Base-by-base conservation (phyloP, 257 asterid genomes). In the Mitragyna speciosa region DNA sequence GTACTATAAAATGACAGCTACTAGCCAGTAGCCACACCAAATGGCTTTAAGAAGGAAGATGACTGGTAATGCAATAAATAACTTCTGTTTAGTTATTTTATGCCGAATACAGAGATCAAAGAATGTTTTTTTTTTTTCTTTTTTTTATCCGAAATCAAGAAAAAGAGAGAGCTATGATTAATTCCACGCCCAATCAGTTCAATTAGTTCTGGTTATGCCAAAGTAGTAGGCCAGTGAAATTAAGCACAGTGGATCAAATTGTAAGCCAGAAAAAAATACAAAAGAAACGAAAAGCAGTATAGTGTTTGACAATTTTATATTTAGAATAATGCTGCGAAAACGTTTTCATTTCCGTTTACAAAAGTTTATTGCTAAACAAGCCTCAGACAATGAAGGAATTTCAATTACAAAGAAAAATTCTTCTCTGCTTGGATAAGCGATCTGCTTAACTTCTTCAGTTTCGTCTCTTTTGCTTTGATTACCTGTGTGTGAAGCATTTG, bases 381-480 rank as follows among this genome's bases (percentile, higher is more conserved):
- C 52, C 41, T 24, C 73, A 33, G 12, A 80, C 59, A 49, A 36
- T 14, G 2, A 28, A 64, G 41, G 20, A 75, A 58, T 20, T 6
- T 52, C 73, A 12, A 3, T 16, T 7, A 49, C 63, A 59, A 47
- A 33, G n/a, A 16, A 68, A 33, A 45, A 65, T 31, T 14, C 41
- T 16, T 17, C 2, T 77, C 41, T 66, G 48, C 73, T 52, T 41
- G 41, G 58, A 52, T 77, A 82, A 66, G 54, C 78, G 43, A 74
- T 45, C 49, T 49, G 54, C 61, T 80, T 78, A 56, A 15, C 63
- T 52, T 69, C 61, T 47, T 58, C 72, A 79, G 71, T 61, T 65
- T 79, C 33, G 20, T 31, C 73, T 43, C 65, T 30, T 22, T 10
- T 6, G 17, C 61, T 65, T 28, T 17, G 47, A 0, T 30, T 12